Percentiles rank a stretch among this genome's conserved stretches.
Evolutionary conservation across 441 rosid species (phyloP).

Genomic region (Pelargonium australe): DNA sequence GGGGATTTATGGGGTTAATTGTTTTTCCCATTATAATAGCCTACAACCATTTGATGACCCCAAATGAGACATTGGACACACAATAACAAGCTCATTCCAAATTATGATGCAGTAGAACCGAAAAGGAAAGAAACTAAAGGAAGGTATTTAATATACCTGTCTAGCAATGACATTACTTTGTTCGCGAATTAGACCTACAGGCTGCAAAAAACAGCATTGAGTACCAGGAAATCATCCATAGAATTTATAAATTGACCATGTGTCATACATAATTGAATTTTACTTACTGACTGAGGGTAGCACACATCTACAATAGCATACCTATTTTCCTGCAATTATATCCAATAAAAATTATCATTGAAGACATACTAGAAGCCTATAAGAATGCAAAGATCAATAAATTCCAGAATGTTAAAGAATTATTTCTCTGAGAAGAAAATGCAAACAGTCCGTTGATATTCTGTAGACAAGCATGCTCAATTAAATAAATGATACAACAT

Average conservation of each 20-base stretch:
- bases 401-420: neutral
- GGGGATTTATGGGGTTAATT: neutral
- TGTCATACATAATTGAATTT: neutral
- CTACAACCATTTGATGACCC: too few species aligned
- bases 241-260: neutral
- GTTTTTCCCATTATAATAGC: too few species aligned
- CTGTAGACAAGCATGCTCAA: neutral
- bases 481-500: neutral
- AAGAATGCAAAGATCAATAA: neutral
- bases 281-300: slow-evolving; percentile 72
- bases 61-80: too few species aligned
- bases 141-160: slow-evolving; percentile 44
- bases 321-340: slow-evolving; percentile 68
- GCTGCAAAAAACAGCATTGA: slow-evolving; percentile 41
- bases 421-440: neutral
- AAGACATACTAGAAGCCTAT: neutral
- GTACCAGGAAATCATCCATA: slow-evolving; percentile 8
- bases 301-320: slow-evolving; percentile 83
- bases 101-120: neutral
- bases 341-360: slow-evolving; percentile 11
- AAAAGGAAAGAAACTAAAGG: neutral
- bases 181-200: slow-evolving; percentile 81
- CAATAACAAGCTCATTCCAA: too few species aligned
- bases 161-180: slow-evolving; percentile 68
- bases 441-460: neutral